These are phyloP conservation scores for Syncephalastrum racemosum DNA, from an alignment of 371 early-diverging fungal genomes.

Conservation along the genomic window DNA sequence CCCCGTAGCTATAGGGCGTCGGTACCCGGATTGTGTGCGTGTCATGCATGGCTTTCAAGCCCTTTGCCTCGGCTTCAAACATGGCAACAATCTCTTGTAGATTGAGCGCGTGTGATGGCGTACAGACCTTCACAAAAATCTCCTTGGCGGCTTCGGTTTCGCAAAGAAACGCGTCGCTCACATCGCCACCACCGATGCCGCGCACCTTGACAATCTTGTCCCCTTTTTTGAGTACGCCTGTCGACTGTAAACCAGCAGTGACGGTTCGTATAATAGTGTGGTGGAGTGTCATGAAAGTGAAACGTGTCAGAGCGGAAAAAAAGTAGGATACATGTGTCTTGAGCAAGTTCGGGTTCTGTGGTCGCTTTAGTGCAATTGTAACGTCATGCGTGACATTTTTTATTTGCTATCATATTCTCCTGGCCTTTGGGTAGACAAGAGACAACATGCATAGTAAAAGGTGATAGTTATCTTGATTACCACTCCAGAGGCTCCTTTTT, in stretches of 20 bases:
- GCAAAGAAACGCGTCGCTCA: slow-evolving; percentile 14
- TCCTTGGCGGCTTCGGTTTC: not conserved
- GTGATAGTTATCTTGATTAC: no score
- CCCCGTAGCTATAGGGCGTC: slow-evolving; percentile 11
- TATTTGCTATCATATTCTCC: no score
- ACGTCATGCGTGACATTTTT: no score
- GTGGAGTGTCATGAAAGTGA: slow-evolving; percentile 1
- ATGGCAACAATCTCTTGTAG: slow-evolving; percentile 10
- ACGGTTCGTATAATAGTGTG: slow-evolving; percentile 8
- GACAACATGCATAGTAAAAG: no score
- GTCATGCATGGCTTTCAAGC: slow-evolving; percentile 12
- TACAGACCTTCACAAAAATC: slow-evolving; percentile 15
- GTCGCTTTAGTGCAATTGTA: no score
- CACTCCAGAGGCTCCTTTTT: no score
- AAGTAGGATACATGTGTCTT: no score
- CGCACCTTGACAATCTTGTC: slow-evolving; percentile 11
- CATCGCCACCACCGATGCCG: slow-evolving; percentile 9
- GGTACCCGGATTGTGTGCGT: slow-evolving; percentile 18
- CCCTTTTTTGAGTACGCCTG: not conserved
- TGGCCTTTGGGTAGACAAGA: no score
- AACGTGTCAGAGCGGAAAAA: no score
- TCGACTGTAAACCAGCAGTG: slow-evolving; percentile 1
- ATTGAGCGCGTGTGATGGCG: slow-evolving; percentile 4
- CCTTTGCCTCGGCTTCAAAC: slow-evolving; percentile 16
- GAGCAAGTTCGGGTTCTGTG: no score